Base-by-base conservation (phyloP, 2,329 filamentous ascomycete species). In the Gnomoniopsis smithogilvyi region DNA sequence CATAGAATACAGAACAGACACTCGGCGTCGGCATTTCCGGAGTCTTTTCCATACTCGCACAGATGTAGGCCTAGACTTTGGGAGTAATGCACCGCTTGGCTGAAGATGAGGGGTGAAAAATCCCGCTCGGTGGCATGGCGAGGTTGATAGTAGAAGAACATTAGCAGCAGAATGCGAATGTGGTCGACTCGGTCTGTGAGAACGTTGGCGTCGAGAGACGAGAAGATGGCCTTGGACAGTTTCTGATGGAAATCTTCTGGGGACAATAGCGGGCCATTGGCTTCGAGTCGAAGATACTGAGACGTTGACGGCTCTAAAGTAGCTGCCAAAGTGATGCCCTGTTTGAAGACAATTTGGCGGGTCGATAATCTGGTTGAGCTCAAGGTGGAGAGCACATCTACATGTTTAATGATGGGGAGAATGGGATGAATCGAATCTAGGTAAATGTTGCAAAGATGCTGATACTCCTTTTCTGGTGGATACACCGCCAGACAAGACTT, bases 131-230 rank as follows among this genome's bases (percentile, higher is more conserved):
- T 78, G 1, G 79, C 73, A 48, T 75, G 75, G 4, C 75, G 76
- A 0, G 81, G 81, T 60, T 87, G 83, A n/a, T 78, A 80, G 64
- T 84, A 86, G n/a, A 86, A 72, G 0, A 83, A 83, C 19, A 86
- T 68, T 51, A 86, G 75, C 26, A 78, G 74, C 7, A 84, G 73
- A 15, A 80, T 75, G 30, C 82, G 80, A 38, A 84, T 82, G 50
- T 83, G 76, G 30, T 83, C 72, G 6, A 85, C 74, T n/a, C 80
- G 75, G 62, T 85, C 79, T 0, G 75, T 73, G 8, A 86, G 78
- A 46, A 85, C 68, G 15, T 80, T 80, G 6, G 82, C 78, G 54
- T 84, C 81, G 2, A 85, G 69, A 1, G 79, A 76, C 0, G 76
- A 74, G 10, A 79, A 72, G 2, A 83, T 73, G 0, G 81, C 77